A percentile compares a stretch with the other conserved stretches of the same genome.
Evolutionary conservation across 345 rosid species (phyloP).

Genomic region (Acer saccharum): DNA sequence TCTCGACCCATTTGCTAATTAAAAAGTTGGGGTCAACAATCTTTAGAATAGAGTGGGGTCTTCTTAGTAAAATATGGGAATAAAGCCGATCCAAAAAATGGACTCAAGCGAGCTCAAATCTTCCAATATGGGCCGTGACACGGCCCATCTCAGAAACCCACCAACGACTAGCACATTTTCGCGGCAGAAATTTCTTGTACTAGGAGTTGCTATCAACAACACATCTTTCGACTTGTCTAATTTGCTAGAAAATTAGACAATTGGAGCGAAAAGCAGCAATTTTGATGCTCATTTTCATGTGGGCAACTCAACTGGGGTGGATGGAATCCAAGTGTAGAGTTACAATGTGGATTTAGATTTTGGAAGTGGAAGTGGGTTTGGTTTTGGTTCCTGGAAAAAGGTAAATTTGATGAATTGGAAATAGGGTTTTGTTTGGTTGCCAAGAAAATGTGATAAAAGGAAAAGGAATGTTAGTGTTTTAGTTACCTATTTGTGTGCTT

Average conservation of each 20-base stretch:
- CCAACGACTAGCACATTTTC: not conserved
- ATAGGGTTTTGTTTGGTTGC: not conserved
- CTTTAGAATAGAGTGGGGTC: not conserved
- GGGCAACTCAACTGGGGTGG: not conserved
- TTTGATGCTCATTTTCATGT: not conserved
- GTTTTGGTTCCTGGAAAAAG: constrained; percentile 18
- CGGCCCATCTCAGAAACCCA: not conserved
- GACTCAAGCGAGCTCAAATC: not conserved
- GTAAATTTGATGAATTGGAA: not conserved
- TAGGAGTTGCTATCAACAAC: not conserved
- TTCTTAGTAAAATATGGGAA: too few species aligned
- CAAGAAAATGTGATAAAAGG: not conserved
- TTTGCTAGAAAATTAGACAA: not conserved
- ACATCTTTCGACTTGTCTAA: too few species aligned
- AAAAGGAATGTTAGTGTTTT: not conserved
- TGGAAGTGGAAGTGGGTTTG: constrained; percentile 7
- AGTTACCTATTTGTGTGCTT: not conserved
- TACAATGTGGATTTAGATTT: constrained; percentile 6
- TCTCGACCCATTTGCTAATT: too few species aligned
- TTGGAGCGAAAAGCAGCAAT: not conserved
- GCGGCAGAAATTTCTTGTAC: not conserved
- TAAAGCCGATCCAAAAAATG: not conserved
- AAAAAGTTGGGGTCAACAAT: too few species aligned
- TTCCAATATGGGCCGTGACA: not conserved
- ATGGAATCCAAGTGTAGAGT: not conserved